These are phyloP conservation scores for Malassezia obtusa DNA, from an alignment of 1,284 basidiomycete species.

Conservation along the genomic window DNA sequence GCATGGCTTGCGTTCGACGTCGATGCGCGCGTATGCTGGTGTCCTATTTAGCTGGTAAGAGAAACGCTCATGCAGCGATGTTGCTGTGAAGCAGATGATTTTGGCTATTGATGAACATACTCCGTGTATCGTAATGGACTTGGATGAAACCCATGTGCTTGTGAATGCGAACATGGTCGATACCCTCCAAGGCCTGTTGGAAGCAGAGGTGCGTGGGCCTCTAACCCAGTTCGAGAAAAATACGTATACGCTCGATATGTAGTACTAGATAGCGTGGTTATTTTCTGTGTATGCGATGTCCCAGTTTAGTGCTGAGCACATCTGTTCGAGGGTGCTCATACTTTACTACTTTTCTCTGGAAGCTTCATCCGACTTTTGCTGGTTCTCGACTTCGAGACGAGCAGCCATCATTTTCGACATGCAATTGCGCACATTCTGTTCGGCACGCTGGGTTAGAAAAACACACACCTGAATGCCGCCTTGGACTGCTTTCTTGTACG, in stretches of 20 bases:
- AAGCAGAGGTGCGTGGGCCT: slow-evolving; percentile 59
- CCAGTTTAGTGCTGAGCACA: too few species aligned
- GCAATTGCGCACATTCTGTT: slow-evolving; percentile 77
- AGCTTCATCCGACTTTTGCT: slow-evolving; percentile 4
- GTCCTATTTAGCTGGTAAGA: slow-evolving; percentile 13
- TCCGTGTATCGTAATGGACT: slow-evolving; percentile 70
- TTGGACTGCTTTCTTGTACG: slow-evolving; percentile 68
- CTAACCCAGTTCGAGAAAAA: slow-evolving; percentile 36
- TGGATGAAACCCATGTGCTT: slow-evolving; percentile 73
- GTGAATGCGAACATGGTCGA: slow-evolving; percentile 72
- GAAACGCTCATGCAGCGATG: slow-evolving; percentile 57
- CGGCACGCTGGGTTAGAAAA: slow-evolving; percentile 52
- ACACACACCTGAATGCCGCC: slow-evolving; percentile 59
- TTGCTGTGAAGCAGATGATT: slow-evolving; percentile 80
- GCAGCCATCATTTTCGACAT: slow-evolving; percentile 51
- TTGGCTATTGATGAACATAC: slow-evolving; percentile 63
- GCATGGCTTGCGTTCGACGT: neutral
- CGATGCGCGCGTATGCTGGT: slow-evolving; percentile 16
- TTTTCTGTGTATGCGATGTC: neutral
- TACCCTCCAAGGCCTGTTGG: slow-evolving; percentile 61
- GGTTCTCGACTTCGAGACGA: slow-evolving; percentile 13
- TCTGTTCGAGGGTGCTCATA: too few species aligned
- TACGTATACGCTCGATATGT: slow-evolving; percentile 33
- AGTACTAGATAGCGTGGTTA: too few species aligned
- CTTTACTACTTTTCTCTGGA: neutral